These are phyloP conservation scores for Trichosporon ovoides DNA, from an alignment of 1,284 basidiomycete genomes.

Conservation along the genomic window DNA sequence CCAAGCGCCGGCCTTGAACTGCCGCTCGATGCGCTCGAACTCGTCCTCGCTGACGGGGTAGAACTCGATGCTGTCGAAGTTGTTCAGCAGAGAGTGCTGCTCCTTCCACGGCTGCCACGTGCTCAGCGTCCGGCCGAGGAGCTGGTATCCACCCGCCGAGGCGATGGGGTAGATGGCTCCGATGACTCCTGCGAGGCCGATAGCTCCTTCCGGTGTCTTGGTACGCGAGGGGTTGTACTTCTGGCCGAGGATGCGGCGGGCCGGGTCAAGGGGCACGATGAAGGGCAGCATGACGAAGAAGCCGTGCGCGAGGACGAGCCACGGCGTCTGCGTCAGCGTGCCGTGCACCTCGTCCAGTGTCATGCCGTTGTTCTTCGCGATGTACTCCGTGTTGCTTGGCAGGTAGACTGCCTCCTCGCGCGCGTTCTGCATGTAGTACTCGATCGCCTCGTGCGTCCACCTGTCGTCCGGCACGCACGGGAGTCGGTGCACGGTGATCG, in stretches of 20 bases:
- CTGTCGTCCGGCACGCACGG: constrained; percentile 61
- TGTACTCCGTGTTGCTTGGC: constrained; percentile 62
- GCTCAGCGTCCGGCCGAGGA: constrained; percentile 51
- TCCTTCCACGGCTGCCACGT: constrained; percentile 40
- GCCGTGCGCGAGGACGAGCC: constrained; percentile 24
- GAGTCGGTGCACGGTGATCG: constrained; percentile 56
- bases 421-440: constrained; percentile 53
- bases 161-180: constrained; percentile 63
- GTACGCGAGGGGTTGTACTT: constrained; percentile 50
- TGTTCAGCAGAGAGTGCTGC: constrained; percentile 59
- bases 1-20: constrained; percentile 59
- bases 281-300: constrained; percentile 27
- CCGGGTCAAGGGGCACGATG: constrained; percentile 30
- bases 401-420: constrained; percentile 56
- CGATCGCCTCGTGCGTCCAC: constrained; percentile 57
- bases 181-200: constrained; percentile 52
- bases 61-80: constrained; percentile 60
- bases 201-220: constrained; percentile 52
- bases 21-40: constrained; percentile 53
- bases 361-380: constrained; percentile 56
- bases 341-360: constrained; percentile 16
- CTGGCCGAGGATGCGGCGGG: constrained; percentile 36
- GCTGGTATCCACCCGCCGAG: constrained; percentile 62
- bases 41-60: constrained; percentile 32
- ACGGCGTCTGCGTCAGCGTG: constrained; percentile 19